Evolutionary conservation across 2,329 filamentous ascomycete genomes (phyloP).

Genomic region (Diplocarpon rosae): DNA sequence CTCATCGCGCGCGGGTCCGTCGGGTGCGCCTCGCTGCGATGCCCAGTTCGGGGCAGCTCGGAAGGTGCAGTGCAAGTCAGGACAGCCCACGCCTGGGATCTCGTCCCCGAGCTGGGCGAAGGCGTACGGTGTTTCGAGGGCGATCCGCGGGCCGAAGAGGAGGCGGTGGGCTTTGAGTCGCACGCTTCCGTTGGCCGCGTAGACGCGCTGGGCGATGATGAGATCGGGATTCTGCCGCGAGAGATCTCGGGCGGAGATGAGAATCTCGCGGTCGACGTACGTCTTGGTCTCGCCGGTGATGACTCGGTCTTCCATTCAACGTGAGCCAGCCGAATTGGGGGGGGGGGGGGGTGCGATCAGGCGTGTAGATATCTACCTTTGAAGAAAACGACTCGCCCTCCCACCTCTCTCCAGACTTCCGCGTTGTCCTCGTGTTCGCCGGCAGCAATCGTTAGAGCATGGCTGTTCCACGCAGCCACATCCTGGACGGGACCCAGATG

Average conservation of each 20-base stretch:
- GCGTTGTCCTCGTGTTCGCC: conserved; percentile 2
- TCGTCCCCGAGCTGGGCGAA: conserved; percentile 6
- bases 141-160: not conserved
- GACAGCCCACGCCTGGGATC: conserved; percentile 5
- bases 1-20: too few relatives aligned
- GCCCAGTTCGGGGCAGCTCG: not conserved
- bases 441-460: not conserved
- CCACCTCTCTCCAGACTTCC: conserved; percentile 1
- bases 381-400: not conserved
- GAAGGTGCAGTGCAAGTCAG: conserved; percentile 6
- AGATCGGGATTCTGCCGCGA: conserved; percentile 1
- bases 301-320: not conserved
- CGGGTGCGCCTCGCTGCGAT: not conserved
- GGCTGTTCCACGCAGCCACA: not conserved
- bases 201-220: conserved; percentile 2
- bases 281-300: conserved; percentile 4
- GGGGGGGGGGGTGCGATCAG: too few relatives aligned
- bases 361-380: not conserved
- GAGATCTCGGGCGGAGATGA: conserved; percentile 1
- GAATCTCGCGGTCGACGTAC: conserved; percentile 2
- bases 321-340: not conserved
- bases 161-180: conserved; percentile 1
- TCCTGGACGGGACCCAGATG: not conserved
- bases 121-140: not conserved
- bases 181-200: not conserved